Base-by-base conservation (phyloP, 805 yeast genomes). In the Candida qinlingensis region DNA sequence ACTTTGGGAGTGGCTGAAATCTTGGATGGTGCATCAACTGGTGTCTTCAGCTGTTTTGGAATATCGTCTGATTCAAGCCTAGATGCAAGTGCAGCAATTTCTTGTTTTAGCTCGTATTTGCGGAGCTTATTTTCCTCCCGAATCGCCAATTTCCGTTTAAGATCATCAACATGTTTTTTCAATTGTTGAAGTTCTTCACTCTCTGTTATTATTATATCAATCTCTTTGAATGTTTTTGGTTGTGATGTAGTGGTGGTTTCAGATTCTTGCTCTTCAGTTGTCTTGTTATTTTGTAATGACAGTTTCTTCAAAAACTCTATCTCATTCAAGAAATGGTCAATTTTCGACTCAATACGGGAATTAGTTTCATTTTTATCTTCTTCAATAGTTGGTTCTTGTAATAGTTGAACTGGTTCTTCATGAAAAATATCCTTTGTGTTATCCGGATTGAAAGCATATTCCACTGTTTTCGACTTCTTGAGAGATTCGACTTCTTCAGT, bases 61-160 rank as follows among this genome's bases (percentile, higher is more conserved):
- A 47, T 25, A 13, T 47, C 50, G 29, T 44, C 50, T 7, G 27
- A 8, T 7, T 47, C 44, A 31, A 47, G 44, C 28, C 27, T 44
- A 2, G 39, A 11, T 7, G 19, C 19, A n/a, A 47, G 31, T 5
- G 43, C 45, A 5, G 25, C 30, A 13, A 47, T 36, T 37, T 43
- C 45, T 8, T 27, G 35, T 31, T 65, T 62, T 44, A 69, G 54
- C 13, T 67, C 64, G 12, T 57, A 53, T 50, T 67, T 69, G 41
- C 68, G 62, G 34, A 61, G 51, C 45, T 65, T 68, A 50, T 68
- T 67, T 39, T 67, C 70, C 37, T 66, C 64, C 49, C 66, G 64
- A 28, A 65, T 54, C 13, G 60, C 58, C 12, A 70, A 55, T 42
- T 61, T 65, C n/a, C 62, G 51, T 36, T 62, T 64, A 30, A 67